These are phyloP conservation scores for Leccinum incarnatum DNA, from an alignment of 768 basidiomycete genomes.

Conservation along the genomic window DNA sequence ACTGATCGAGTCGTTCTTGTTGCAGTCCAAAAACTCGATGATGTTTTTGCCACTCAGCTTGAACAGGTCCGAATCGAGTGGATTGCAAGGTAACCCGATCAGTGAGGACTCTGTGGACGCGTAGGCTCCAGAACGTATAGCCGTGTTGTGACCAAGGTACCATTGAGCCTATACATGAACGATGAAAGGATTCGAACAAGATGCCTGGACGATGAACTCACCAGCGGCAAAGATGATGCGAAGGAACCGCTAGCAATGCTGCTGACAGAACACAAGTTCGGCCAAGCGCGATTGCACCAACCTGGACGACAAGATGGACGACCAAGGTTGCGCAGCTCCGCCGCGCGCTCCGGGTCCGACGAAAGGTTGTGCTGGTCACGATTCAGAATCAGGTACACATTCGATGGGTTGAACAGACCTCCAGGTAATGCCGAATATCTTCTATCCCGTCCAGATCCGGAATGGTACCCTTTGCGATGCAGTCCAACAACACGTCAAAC, in stretches of 20 bases:
- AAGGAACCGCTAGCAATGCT: no score
- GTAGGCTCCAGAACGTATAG: neutral
- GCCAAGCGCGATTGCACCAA: no score
- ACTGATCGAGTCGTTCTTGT: no score
- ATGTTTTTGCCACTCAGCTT: no score
- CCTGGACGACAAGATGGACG: slow-evolving; percentile 1
- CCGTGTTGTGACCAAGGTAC: neutral
- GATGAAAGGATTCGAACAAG: neutral
- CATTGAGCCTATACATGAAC: slow-evolving; percentile 4
- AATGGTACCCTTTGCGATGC: neutral
- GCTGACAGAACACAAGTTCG: no score
- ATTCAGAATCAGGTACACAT: neutral
- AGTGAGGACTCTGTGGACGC: no score
- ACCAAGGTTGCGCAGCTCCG: slow-evolving; percentile 11
- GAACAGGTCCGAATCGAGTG: no score
- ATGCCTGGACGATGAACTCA: no score
- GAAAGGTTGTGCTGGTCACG: neutral
- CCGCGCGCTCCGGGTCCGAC: slow-evolving; percentile 7
- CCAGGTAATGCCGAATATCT: slow-evolving; percentile 5
- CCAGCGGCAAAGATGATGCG: no score
- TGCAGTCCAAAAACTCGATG: no score
- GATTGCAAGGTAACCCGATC: no score
- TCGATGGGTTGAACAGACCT: neutral
- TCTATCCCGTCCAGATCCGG: slow-evolving; percentile 2
- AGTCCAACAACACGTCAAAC: neutral